Conservation (phyloP, 2,329 filamentous ascomycete genomes). For the Thyridium curvatum region DNA sequence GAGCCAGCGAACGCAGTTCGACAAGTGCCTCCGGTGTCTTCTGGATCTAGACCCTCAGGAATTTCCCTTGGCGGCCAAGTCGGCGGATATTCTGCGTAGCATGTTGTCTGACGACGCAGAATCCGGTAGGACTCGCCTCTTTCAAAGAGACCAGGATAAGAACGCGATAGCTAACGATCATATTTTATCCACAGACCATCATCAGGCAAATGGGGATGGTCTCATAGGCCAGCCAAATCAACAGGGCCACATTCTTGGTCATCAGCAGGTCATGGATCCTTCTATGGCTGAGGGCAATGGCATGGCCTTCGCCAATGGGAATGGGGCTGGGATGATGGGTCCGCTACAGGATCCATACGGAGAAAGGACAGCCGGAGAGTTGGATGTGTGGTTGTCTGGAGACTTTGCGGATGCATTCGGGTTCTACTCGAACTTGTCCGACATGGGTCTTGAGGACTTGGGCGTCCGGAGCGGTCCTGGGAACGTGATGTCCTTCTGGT, state of each 20-base stretch:
- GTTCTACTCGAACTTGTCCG: background rate
- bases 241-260: too few species aligned
- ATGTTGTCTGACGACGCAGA: background rate
- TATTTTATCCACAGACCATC: too few species aligned
- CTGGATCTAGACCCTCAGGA: background rate
- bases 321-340: too few species aligned
- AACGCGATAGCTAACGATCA: too few species aligned
- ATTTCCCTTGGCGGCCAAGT: background rate
- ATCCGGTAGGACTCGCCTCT: too few species aligned
- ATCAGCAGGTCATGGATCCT: too few species aligned
- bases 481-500: constrained; percentile 1
- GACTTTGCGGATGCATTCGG: background rate
- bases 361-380: background rate
- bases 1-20: background rate
- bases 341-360: too few species aligned
- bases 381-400: background rate
- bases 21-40: background rate
- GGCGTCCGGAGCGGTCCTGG: background rate
- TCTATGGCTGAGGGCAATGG: too few species aligned
- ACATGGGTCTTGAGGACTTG: background rate
- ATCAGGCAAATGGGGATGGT: too few species aligned
- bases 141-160: too few species aligned
- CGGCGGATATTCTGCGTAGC: background rate
- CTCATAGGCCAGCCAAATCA: too few species aligned
- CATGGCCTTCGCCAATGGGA: too few species aligned